These are phyloP conservation scores for Patellifolia procumbens DNA, from an alignment of 179 eudicot genomes.

Conservation along the genomic window DNA sequence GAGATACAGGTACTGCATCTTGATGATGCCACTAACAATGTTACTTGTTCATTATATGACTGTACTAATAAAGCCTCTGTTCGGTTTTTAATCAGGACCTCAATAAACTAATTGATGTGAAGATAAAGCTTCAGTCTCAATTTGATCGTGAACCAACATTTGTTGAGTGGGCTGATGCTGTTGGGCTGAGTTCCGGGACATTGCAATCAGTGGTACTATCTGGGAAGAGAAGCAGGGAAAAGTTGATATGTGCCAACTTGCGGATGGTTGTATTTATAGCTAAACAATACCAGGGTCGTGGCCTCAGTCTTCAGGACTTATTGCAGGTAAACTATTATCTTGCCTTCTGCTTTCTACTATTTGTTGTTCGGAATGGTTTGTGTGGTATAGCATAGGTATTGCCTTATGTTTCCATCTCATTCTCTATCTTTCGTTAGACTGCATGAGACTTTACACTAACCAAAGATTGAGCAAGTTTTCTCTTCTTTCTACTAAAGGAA, in stretches of 20 bases:
- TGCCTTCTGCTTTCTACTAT: slow-evolving; percentile 9
- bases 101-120: slow-evolving; percentile 58
- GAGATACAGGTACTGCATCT: slow-evolving; percentile 59
- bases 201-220: slow-evolving; percentile 55
- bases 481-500: slow-evolving; percentile 50
- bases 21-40: not conserved
- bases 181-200: slow-evolving; percentile 53
- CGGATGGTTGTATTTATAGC: slow-evolving; percentile 96
- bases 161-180: slow-evolving; percentile 85
- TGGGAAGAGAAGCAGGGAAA: slow-evolving; percentile 65
- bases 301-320: slow-evolving; percentile 76
- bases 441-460: not conserved
- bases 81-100: slow-evolving; percentile 51
- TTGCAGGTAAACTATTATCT: slow-evolving; percentile 58
- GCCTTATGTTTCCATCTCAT: not conserved
- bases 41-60: not conserved
- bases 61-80: not conserved
- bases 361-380: slow-evolving; percentile 2
- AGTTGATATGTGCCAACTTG: slow-evolving; percentile 69
- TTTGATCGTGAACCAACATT: slow-evolving; percentile 82
- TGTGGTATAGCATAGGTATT: too few species aligned
- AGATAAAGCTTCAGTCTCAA: slow-evolving; percentile 57
- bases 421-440: not conserved
- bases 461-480: slow-evolving; percentile 13
- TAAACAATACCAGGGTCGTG: slow-evolving; percentile 78